Evolutionary conservation across 2,329 filamentous ascomycete genomes (phyloP), one percentile per base, ranked within the genome.

Genomic region (Cladophialophora exuberans): DNA sequence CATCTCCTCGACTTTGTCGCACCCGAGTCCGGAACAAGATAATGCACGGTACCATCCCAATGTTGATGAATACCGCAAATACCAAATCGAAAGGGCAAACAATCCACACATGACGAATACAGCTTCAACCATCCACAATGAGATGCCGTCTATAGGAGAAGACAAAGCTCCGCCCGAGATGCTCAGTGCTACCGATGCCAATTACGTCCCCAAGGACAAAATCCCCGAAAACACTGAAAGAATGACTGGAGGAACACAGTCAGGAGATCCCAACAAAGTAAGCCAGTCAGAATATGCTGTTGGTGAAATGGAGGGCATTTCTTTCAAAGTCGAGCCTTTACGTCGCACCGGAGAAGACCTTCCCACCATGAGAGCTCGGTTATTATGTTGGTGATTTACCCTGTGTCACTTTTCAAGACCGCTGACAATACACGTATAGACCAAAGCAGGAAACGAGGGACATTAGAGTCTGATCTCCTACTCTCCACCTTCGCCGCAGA

Each of bases 401-500:
- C 52, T 35, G 30, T 31, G 20, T n/a, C n/a, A n/a, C n/a, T n/a
- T n/a, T n/a, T n/a, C n/a, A n/a, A n/a, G n/a, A n/a, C n/a, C 43
- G 45, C 42, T 62, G 43, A 64, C 59, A n/a, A n/a, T n/a, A n/a
- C n/a, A n/a, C n/a, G n/a, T n/a, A n/a, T 59, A 59, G 93, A 99
- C 78, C 94, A 99, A 77, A 94, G 89, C 73, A 89, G 94, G 66
- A 99, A 99, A 76, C 86, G 94, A 70, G 94, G 94, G 65, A 97
- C 89, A 63, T 86, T 97, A 69, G 94, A 99, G 73, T 92, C 89
- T 61, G 94, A 99, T 72, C 89, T 99, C 51, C 84, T 99, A 61
- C 88, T 97, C 64, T 96, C 90, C 57, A 99, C 94, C 63, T 99
- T 99, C 71, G 94, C 94, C 62, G 84, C 93, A 63, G 78, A 80